phyloP scores from a whole-genome alignment of 2,329 filamentous ascomycete genomes.

The Colletotrichum musicola region DNA sequence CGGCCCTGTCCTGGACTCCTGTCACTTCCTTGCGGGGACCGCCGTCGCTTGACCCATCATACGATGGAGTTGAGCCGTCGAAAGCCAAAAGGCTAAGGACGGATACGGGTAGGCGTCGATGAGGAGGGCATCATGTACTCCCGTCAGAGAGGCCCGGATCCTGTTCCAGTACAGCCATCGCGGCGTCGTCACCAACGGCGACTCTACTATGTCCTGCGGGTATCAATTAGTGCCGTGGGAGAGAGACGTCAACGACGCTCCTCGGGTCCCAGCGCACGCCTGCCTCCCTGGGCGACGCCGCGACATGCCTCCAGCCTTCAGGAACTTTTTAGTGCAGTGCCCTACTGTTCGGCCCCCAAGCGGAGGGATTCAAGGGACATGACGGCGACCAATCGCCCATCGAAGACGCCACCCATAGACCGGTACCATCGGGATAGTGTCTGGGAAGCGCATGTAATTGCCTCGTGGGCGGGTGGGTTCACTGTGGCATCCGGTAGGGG shows the following conservation, averaged over 20 bases:
- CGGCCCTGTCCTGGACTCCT: slow-evolving; percentile 7
- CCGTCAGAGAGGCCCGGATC: slow-evolving; percentile 5
- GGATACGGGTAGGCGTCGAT: slow-evolving; percentile 22
- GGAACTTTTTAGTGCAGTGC: background rate
- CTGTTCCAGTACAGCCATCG: slow-evolving; percentile 5
- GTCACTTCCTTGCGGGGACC: slow-evolving; percentile 23
- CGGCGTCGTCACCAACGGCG: background rate
- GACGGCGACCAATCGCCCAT: slow-evolving; percentile 20
- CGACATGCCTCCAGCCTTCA: background rate
- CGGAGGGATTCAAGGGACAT: slow-evolving; percentile 17
- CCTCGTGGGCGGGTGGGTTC: slow-evolving; percentile 33
- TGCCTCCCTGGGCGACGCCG: background rate
- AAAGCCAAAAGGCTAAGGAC: background rate
- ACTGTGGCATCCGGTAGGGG: slow-evolving; percentile 22
- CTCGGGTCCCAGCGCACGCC: background rate
- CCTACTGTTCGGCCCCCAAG: slow-evolving; percentile 4
- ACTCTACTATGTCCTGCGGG: too few species aligned
- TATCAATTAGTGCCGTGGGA: background rate
- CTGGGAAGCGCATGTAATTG: slow-evolving; percentile 27
- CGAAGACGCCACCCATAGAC: slow-evolving; percentile 13
- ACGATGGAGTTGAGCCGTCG: slow-evolving; percentile 4
- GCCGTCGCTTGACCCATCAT: slow-evolving; percentile 16
- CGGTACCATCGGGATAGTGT: slow-evolving; percentile 23
- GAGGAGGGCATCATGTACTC: slow-evolving; percentile 7
- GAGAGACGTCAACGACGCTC: background rate